A percentile compares a stretch with the other conserved stretches of the same genome.
phyloP scores from a whole-genome alignment of 768 basidiomycete genomes.

The Phlebiopsis flavidoalba region DNA sequence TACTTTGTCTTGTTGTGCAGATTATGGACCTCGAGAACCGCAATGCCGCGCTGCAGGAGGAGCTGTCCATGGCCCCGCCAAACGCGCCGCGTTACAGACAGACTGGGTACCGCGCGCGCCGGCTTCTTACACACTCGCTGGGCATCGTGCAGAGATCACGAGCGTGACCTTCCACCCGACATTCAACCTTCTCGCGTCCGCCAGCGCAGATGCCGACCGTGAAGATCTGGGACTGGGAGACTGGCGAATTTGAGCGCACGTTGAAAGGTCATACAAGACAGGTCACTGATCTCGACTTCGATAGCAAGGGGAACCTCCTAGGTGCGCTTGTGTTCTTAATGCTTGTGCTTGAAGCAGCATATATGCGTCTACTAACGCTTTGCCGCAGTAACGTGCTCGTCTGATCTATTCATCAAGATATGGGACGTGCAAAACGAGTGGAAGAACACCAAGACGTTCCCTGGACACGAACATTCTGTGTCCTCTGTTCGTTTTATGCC shows the following conservation, averaged over 20 bases:
- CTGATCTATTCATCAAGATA: constrained; percentile 87
- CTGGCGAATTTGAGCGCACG: constrained; percentile 88
- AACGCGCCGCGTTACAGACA: constrained; percentile 55
- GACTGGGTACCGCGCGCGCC: constrained; percentile 91
- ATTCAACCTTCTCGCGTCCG: constrained; percentile 77
- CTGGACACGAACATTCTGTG: constrained; percentile 89
- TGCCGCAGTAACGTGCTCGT: constrained; percentile 61
- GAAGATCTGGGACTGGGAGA: constrained; percentile 97
- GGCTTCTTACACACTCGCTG: constrained; percentile 69
- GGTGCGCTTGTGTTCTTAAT: constrained; percentile 40
- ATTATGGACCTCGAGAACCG: constrained; percentile 94
- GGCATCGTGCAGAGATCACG: constrained; percentile 74
- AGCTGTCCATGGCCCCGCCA: constrained; percentile 44
- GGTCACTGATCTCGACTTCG: constrained; percentile 84
- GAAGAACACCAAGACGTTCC: constrained; percentile 82
- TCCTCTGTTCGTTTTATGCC: constrained; percentile 84
- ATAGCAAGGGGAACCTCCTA: constrained; percentile 76
- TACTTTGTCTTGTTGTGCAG: constrained; percentile 33
- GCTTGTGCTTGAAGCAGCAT: not conserved
- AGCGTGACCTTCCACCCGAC: constrained; percentile 83
- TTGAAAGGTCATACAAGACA: constrained; percentile 90
- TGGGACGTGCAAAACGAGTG: constrained; percentile 91
- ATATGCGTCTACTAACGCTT: not conserved
- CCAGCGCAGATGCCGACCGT: constrained; percentile 86
- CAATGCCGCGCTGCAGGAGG: constrained; percentile 75